A percentile compares a stretch with the other conserved stretches of the same genome.
Conservation (phyloP, 2,329 filamentous ascomycete genomes). For the Tolypocladium sp. region DNA sequence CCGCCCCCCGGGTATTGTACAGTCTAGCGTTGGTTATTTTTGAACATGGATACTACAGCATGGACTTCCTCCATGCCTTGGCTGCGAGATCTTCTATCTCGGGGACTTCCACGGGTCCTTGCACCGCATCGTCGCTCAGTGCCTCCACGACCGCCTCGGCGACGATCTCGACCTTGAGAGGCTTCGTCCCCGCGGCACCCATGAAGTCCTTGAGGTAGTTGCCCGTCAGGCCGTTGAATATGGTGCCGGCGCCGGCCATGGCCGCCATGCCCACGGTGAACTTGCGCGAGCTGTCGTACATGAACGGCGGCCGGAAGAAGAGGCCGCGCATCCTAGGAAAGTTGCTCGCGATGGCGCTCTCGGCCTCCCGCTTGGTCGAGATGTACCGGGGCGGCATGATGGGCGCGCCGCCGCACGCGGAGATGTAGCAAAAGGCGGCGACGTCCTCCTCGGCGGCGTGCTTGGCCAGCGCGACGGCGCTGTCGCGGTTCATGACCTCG, state of each 20-base stretch:
- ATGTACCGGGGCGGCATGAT: constrained; percentile 82
- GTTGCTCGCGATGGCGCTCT: constrained; percentile 60
- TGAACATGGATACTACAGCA: constrained; percentile 52
- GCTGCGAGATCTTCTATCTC: constrained; percentile 75
- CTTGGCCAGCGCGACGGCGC: constrained; percentile 72
- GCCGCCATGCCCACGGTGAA: constrained; percentile 82
- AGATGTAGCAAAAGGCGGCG: constrained; percentile 75
- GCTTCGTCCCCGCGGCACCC: constrained; percentile 77
- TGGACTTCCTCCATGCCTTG: constrained; percentile 79
- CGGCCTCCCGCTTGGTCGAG: constrained; percentile 83
- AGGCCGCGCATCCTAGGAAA: constrained; percentile 71
- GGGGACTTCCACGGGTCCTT: constrained; percentile 67
- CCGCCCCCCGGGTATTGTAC: constrained; percentile 14
- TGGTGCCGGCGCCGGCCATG: constrained; percentile 61
- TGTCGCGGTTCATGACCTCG: constrained; percentile 93
- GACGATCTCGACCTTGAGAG: constrained; percentile 77
- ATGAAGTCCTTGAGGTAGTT: constrained; percentile 68
- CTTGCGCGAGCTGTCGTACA: constrained; percentile 76
- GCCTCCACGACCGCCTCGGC: constrained; percentile 87
- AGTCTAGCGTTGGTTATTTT: constrained; percentile 17
- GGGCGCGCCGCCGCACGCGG: constrained; percentile 77
- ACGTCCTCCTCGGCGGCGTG: constrained; percentile 60
- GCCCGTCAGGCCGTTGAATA: constrained; percentile 70
- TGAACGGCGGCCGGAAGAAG: constrained; percentile 77
- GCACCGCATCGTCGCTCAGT: constrained; percentile 61